A percentile compares a stretch with the other conserved stretches of the same genome.
These are phyloP conservation scores for Eucalyptus microcorys DNA, from an alignment of 345 rosid species.

Conservation along the genomic window DNA sequence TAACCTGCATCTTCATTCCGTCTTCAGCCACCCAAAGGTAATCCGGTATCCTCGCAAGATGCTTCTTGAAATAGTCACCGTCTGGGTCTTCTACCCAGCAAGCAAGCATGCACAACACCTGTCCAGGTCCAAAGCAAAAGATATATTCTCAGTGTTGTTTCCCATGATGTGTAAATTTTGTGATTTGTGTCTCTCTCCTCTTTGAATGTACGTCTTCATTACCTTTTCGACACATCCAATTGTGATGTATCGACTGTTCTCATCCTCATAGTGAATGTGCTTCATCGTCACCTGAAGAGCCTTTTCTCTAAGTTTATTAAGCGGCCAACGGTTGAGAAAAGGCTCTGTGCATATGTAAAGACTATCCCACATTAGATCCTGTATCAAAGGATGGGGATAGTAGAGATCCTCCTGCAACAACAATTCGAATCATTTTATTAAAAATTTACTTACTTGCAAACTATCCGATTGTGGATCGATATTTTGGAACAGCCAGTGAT, in stretches of 20 bases:
- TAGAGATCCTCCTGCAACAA: slow-evolving; percentile 24
- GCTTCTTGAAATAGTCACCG: slow-evolving; percentile 38
- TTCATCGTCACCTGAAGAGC: slow-evolving; percentile 21
- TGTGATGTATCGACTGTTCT: slow-evolving; percentile 23
- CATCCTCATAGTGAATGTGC: slow-evolving; percentile 31
- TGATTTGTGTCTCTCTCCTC: not conserved
- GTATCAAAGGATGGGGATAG: slow-evolving; percentile 27
- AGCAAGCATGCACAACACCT: slow-evolving; percentile 47
- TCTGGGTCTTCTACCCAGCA: slow-evolving; percentile 69
- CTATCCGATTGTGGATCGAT: not conserved
- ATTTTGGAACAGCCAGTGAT: not conserved
- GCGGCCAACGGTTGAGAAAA: slow-evolving; percentile 29
- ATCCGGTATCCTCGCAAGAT: slow-evolving; percentile 40
- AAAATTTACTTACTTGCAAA: not conserved
- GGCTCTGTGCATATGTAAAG: slow-evolving; percentile 20
- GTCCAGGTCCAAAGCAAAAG: not conserved
- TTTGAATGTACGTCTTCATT: too few relatives aligned
- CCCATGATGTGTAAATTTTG: not conserved
- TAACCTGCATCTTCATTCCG: slow-evolving; percentile 56
- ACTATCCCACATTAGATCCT: slow-evolving; percentile 26
- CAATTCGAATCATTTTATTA: not conserved
- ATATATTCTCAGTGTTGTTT: not conserved
- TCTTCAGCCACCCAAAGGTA: slow-evolving; percentile 62
- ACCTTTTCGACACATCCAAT: slow-evolving; percentile 35
- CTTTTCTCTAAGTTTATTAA: slow-evolving; percentile 13